Conservation (phyloP, 805 yeast species). For the Suhomyces prunicola region DNA sequence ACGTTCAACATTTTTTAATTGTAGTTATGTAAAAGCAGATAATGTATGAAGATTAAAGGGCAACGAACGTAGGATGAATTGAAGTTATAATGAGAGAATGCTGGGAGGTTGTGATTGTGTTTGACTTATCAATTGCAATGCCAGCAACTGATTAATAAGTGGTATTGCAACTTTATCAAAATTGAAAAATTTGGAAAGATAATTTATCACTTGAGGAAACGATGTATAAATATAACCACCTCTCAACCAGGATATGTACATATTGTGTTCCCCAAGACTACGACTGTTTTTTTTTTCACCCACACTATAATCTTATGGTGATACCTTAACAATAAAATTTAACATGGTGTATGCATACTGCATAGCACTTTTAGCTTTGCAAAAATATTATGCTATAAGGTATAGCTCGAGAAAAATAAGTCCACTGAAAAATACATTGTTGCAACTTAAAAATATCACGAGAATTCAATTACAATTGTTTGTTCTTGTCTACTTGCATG, state of each 20-base stretch:
- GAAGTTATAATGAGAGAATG: not conserved
- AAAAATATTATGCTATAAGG: not conserved
- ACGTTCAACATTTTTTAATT: slow-evolving; percentile 2
- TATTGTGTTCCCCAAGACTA: not conserved
- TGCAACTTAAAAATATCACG: not conserved
- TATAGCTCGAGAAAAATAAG: not conserved
- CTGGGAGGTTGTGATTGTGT: not conserved
- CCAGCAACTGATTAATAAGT: not conserved
- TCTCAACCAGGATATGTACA: not conserved
- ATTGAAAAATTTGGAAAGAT: slow-evolving; percentile 1
- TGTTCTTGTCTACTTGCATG: not conserved
- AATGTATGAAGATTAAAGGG: not conserved
- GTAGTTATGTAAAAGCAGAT: not conserved
- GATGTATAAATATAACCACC: slow-evolving; percentile 3
- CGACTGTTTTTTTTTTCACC: not conserved
- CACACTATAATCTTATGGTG: slow-evolving; percentile 5
- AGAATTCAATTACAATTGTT: not conserved
- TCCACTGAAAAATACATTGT: not conserved
- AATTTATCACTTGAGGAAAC: not conserved
- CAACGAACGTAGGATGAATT: not conserved
- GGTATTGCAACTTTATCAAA: slow-evolving; percentile 1
- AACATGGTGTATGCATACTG: not conserved
- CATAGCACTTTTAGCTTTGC: not conserved
- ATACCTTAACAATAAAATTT: slow-evolving; percentile 3
- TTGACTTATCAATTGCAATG: not conserved